Base-by-base conservation (phyloP, 140 eudicot genomes). In the Cichorium intybus region DNA sequence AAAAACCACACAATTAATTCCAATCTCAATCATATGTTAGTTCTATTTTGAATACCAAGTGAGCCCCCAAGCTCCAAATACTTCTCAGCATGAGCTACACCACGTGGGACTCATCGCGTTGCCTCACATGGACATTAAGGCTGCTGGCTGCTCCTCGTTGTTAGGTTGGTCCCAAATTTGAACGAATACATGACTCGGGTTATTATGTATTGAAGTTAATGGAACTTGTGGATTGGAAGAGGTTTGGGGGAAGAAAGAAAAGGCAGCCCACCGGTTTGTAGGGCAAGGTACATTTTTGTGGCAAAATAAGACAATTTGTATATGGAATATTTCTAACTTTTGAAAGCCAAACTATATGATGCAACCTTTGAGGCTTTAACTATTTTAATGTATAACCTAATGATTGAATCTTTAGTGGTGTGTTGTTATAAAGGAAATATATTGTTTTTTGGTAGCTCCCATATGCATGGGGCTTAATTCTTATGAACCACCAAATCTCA, bases 371-470 rank as follows among this genome's bases (percentile, higher is more conserved):
- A 63, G 45, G 72, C 72, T 73, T 64, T 64, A 64, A 55, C 78
- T 55, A 73, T 54, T 45, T 55, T 64, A 65, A 64, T 73, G 53
- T 31, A 64, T 22, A 31, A 73, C 45, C 37, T 54, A 46, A 73
- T 64, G 33, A 73, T 55, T 9, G 60, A 73, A 45, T 73, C 34
- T 64, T 29, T 28, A 15, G 72, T 64, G 71, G 71, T 54, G 31
- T 63, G 8, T 63, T 63, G 16, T 62, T 29, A 31, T 54, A 53
- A 41, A 27, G 71, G 57, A 64, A 27, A 33, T 62, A 27, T 10
- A 63, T 46, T 31, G 54, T 56, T 64, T 66, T 73, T 56, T 22
- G 47, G 72, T 49, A 73, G 53, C 64, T 73, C 73, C 67, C 72
- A 73, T 63, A 64, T 72, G 65, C 56, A 43, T 37, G 71, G 71